Base-by-base conservation (phyloP, 305 asterid species). In the Vinca major region DNA sequence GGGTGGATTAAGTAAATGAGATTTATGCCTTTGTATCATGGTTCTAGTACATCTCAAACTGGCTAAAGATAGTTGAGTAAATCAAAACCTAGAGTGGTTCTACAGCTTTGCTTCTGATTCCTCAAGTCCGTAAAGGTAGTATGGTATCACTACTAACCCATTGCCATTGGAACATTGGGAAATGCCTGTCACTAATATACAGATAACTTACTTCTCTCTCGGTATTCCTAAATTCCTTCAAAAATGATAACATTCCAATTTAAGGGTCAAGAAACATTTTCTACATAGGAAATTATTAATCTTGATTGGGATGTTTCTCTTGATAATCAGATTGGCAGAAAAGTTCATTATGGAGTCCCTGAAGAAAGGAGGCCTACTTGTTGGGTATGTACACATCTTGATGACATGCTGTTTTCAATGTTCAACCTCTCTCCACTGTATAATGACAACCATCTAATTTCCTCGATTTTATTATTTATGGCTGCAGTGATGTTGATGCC, bases 301-400 rank as follows among this genome's bases (percentile, higher is more conserved):
- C 62, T 37, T 75, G 65, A 56, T 65, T 68, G 62, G 13, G 36
- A 62, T 61, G 5, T 74, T 69, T 72, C 73, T 62, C 72, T 63
- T 73, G 66, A 41, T 72, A 65, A 67, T 67, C 85, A 92, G 98
- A 75, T 83, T 92, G 76, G 96, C 98, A 51, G 97, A 92, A 82
- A 87, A 77, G 70, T 75, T 70, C 64, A 77, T 86, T 67, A 77
- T 92, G 49, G 90, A 86, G 81, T 80, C 94, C n/a, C 67, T 92
- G 84, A 90, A 83, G 80, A 84, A 84, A 79, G 92, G 88, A 68
- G 47, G 78, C 73, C 86, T 92, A 75, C 89, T 92, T 68, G 69
- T 69, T 41, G 98, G 98, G 98, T 90, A 86, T 67, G 63, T 71
- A 44, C 65, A 47, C 65, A 37, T 65, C 72, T 63, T 65, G 60